Percentiles rank a stretch among this genome's conserved stretches.
Conservation (phyloP, 305 asterid species). For the Fraxinus angustifolia region DNA sequence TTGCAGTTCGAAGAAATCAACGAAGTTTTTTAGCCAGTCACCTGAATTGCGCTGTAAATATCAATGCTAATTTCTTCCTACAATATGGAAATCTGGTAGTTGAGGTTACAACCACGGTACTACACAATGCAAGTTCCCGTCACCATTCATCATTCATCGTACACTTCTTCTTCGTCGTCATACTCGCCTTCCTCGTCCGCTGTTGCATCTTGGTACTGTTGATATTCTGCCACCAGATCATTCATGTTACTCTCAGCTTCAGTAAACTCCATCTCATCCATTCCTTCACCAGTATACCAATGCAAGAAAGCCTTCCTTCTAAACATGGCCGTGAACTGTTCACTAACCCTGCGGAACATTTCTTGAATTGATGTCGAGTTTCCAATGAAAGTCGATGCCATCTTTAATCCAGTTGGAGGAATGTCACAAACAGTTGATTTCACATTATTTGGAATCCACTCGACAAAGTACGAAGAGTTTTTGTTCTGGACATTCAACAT, state of each 20-base stretch:
- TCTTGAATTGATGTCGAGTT: slow-evolving; percentile 38
- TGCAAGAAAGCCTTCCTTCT: slow-evolving; percentile 46
- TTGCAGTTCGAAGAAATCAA: background rate
- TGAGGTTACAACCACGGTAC: slow-evolving; percentile 28
- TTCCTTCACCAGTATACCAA: slow-evolving; percentile 41
- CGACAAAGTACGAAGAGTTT: slow-evolving; percentile 37
- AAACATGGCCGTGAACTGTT: slow-evolving; percentile 41
- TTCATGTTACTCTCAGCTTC: slow-evolving; percentile 47
- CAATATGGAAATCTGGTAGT: slow-evolving; percentile 11
- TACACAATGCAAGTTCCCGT: background rate
- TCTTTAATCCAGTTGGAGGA: slow-evolving; percentile 39
- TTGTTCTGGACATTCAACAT: slow-evolving; percentile 42
- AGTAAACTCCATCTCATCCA: slow-evolving; percentile 44
- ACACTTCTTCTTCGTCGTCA: slow-evolving; percentile 31
- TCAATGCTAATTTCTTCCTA: background rate
- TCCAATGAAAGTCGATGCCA: slow-evolving; percentile 37
- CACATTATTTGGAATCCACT: slow-evolving; percentile 41
- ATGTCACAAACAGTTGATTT: slow-evolving; percentile 40
- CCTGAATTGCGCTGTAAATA: background rate
- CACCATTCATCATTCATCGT: slow-evolving; percentile 17
- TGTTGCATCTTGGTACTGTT: slow-evolving; percentile 41
- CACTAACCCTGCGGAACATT: slow-evolving; percentile 39
- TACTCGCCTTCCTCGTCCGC: slow-evolving; percentile 41
- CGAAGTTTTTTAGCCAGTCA: background rate
- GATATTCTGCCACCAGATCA: slow-evolving; percentile 36